Conservation (phyloP, 352 stramenopile genomes). For the Phytophthora pluvialis region DNA sequence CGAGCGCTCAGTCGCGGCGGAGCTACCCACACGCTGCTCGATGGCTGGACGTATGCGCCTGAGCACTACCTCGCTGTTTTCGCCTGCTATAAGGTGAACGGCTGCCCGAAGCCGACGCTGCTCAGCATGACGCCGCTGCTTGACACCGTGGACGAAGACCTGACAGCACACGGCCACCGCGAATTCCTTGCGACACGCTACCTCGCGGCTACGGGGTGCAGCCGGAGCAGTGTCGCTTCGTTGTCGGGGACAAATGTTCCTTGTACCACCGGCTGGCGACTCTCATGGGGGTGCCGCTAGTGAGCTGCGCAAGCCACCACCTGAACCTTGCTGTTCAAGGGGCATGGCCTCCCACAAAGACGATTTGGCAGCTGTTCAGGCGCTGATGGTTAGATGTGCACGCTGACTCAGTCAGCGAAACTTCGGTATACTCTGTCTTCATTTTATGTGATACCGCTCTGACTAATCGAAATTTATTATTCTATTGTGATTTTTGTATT, state of each 20-base stretch:
- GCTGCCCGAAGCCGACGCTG: no score
- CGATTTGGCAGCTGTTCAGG: slow-evolving; percentile 1
- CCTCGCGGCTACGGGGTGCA: neutral
- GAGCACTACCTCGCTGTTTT: slow-evolving; percentile 6
- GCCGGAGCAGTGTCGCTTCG: slow-evolving; percentile 3
- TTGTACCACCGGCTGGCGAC: slow-evolving; percentile 2
- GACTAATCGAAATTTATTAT: neutral
- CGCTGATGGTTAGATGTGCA: slow-evolving; percentile 9
- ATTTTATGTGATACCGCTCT: no score
- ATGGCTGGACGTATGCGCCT: slow-evolving; percentile 2
- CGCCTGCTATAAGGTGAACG: no score
- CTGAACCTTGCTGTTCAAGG: slow-evolving; percentile 1
- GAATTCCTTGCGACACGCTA: slow-evolving; percentile 5
- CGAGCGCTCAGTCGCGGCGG: slow-evolving; percentile 7
- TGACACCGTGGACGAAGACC: neutral
- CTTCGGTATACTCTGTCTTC: no score
- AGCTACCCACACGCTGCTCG: slow-evolving; percentile 1
- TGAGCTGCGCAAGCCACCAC: slow-evolving; percentile 3
- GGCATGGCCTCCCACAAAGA: slow-evolving; percentile 7
- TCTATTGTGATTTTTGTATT: neutral
- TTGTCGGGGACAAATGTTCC: slow-evolving; percentile 9
- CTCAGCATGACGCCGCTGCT: slow-evolving; percentile 3
- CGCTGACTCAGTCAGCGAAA: slow-evolving; percentile 12
- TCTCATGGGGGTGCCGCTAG: slow-evolving; percentile 1
- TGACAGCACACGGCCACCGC: neutral